A percentile compares a stretch with the other conserved stretches of the same genome.
phyloP scores from a whole-genome alignment of 164 flowering plant species.

The Vitis cinerea region DNA sequence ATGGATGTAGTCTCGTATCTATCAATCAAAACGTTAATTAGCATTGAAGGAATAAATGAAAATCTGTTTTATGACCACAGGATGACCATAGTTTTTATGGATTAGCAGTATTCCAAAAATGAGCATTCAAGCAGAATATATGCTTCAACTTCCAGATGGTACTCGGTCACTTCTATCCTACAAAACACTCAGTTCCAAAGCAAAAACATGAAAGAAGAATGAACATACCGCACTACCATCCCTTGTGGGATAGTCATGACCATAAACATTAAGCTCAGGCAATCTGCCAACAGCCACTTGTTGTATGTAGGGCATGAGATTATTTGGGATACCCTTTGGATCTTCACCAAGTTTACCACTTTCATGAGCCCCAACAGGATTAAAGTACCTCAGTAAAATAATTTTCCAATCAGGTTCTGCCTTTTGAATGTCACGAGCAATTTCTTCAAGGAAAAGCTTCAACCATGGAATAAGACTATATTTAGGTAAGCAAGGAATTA shows the following conservation, averaged over 20 bases:
- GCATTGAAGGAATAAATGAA: neutral
- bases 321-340: constrained; percentile 93
- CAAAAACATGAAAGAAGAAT: too few species aligned
- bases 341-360: constrained; percentile 96
- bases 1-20: constrained; percentile 86
- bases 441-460: constrained; percentile 89
- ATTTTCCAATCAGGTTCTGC: constrained; percentile 92
- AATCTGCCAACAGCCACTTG: constrained; percentile 96
- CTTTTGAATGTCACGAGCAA: constrained; percentile 73
- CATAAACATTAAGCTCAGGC: constrained; percentile 89
- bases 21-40: constrained; percentile 9
- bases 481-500: neutral
- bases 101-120: neutral
- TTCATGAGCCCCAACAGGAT: constrained; percentile 93
- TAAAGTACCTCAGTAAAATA: constrained; percentile 81
- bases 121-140: too few species aligned
- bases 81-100: neutral
- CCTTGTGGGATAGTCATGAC: constrained; percentile 82
- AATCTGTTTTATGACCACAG: neutral
- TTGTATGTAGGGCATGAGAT: constrained; percentile 93
- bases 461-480: neutral
- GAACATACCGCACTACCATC: constrained; percentile 91
- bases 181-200: neutral
- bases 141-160: too few species aligned
- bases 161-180: too few species aligned